Conservation (phyloP, 2,329 filamentous ascomycete genomes). For the Microsporum canis region DNA sequence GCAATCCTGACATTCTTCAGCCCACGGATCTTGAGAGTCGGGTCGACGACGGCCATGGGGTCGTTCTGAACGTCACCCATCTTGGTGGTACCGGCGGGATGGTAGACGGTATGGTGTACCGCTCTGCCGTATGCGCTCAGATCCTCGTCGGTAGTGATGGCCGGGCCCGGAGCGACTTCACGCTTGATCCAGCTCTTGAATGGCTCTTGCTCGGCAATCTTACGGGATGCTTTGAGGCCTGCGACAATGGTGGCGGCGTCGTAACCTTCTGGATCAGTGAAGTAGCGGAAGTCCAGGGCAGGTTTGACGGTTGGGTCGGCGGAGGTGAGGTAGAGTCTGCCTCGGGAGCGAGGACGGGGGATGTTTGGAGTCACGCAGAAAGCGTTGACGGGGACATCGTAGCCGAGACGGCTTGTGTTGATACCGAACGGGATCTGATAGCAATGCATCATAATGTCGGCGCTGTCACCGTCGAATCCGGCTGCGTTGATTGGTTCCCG, state of each 20-base stretch:
- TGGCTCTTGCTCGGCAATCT: constrained; percentile 61
- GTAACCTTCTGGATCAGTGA: constrained; percentile 76
- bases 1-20: constrained; percentile 66
- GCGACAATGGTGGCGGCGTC: constrained; percentile 71
- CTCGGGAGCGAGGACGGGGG: constrained; percentile 66
- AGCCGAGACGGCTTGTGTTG: constrained; percentile 73
- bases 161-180: constrained; percentile 67
- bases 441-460: constrained; percentile 93
- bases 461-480: constrained; percentile 59
- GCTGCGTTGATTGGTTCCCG: constrained; percentile 61
- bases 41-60: constrained; percentile 67
- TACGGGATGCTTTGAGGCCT: constrained; percentile 64
- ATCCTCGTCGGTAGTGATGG: constrained; percentile 64
- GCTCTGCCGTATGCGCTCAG: constrained; percentile 70
- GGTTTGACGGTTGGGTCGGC: constrained; percentile 66
- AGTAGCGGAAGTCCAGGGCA: constrained; percentile 78
- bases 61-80: constrained; percentile 67
- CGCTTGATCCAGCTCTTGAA: constrained; percentile 76
- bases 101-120: constrained; percentile 80
- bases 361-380: constrained; percentile 95
- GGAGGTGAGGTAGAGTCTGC: constrained; percentile 65
- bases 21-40: constrained; percentile 58
- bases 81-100: constrained; percentile 79
- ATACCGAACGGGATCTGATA: constrained; percentile 89
- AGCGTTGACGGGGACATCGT: constrained; percentile 57